Conservation (phyloP, 345 rosid species). For the Salix dunnii region DNA sequence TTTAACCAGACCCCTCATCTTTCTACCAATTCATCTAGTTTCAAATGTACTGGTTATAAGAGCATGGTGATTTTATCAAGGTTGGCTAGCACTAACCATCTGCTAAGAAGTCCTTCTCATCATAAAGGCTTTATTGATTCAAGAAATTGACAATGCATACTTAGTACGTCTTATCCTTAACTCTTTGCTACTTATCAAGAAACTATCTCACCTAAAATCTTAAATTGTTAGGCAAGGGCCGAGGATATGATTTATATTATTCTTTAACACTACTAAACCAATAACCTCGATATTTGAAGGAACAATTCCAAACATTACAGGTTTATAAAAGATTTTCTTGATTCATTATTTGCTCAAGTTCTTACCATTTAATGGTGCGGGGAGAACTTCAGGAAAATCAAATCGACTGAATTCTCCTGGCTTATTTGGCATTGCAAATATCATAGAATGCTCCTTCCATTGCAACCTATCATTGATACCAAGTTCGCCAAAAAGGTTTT, state of each 20-base stretch:
- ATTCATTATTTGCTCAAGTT: neutral
- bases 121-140: neutral
- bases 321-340: neutral
- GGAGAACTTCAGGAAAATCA: conserved; percentile 84
- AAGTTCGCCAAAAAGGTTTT: conserved; percentile 90
- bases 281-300: neutral
- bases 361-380: conserved; percentile 90
- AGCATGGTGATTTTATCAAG: neutral
- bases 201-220: too few relatives aligned
- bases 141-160: neutral
- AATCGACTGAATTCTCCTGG: conserved; percentile 94
- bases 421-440: conserved; percentile 93
- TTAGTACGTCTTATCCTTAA: neutral
- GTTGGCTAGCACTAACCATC: neutral
- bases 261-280: too few relatives aligned
- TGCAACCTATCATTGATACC: conserved; percentile 85
- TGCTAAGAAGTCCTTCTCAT: neutral
- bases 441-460: conserved; percentile 99
- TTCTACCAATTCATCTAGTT: neutral
- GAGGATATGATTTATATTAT: too few relatives aligned
- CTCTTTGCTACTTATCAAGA: too few relatives aligned
- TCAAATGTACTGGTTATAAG: neutral
- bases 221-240: too few relatives aligned
- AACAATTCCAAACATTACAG: too few relatives aligned
- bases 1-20: neutral